Percentiles rank a stretch among this genome's conserved stretches.
phyloP scores from a whole-genome alignment of 1,139 yeast genomes.

The Trichomonascaceae sp. region DNA sequence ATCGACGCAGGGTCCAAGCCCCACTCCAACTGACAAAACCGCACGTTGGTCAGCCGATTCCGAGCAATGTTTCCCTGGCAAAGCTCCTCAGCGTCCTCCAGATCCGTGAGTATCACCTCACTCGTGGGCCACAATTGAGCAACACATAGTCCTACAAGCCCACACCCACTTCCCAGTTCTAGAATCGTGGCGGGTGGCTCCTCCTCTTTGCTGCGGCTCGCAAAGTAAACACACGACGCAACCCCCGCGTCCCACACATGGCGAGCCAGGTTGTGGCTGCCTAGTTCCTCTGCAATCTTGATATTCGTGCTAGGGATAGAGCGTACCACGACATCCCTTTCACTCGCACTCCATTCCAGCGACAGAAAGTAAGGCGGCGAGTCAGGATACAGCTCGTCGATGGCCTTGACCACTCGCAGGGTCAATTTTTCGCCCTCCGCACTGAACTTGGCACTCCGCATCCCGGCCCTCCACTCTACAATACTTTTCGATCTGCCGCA shows the following conservation, averaged over 20 bases:
- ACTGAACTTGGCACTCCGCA: constrained; percentile 2
- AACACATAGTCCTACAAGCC: constrained; percentile 9
- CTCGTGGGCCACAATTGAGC: constrained; percentile 1
- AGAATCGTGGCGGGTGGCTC: constrained; percentile 4
- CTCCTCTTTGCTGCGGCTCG: neutral
- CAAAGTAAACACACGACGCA: constrained; percentile 2
- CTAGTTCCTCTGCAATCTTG: constrained; percentile 9
- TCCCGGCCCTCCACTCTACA: constrained; percentile 5
- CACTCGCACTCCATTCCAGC: no score
- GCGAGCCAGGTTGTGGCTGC: constrained; percentile 9
- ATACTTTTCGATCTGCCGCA: neutral
- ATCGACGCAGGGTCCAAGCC: neutral
- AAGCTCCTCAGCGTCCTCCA: constrained; percentile 9
- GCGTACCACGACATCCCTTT: no score
- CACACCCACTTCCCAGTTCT: constrained; percentile 13
- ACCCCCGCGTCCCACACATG: constrained; percentile 14
- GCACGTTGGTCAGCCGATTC: constrained; percentile 3
- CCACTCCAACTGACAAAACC: constrained; percentile 10
- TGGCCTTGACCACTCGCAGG: neutral
- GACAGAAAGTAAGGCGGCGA: neutral
- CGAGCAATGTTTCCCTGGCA: constrained; percentile 7
- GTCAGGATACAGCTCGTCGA: neutral
- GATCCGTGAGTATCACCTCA: constrained; percentile 7
- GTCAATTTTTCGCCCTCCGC: neutral
- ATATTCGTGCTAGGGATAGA: constrained; percentile 1